Conservation (phyloP, 768 basidiomycete species). For the Mrakia blollopis region DNA sequence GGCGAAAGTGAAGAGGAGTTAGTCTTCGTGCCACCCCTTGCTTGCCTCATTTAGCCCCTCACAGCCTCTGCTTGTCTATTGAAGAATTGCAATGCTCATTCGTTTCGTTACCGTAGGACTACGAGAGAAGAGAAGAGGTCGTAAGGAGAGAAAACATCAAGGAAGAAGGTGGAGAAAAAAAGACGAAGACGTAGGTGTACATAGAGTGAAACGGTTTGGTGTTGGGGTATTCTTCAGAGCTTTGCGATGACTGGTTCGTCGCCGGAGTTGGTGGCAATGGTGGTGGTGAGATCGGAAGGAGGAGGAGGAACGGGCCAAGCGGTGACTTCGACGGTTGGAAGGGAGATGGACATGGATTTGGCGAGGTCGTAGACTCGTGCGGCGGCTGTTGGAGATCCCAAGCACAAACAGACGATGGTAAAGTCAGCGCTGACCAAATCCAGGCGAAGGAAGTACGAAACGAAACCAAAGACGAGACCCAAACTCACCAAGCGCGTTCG, state of each 20-base stretch:
- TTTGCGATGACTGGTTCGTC: not conserved
- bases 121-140: too few relatives aligned
- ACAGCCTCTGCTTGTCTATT: too few relatives aligned
- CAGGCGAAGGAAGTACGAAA: too few relatives aligned
- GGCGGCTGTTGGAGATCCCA: conserved; percentile 17
- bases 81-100: too few relatives aligned
- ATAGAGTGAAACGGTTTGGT: not conserved
- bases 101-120: too few relatives aligned
- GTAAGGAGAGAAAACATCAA: not conserved
- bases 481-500: conserved; percentile 19
- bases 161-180: not conserved
- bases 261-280: not conserved
- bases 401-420: too few relatives aligned
- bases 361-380: conserved; percentile 15
- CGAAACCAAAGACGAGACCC: too few relatives aligned
- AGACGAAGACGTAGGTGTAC: not conserved
- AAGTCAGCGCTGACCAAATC: too few relatives aligned
- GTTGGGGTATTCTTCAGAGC: not conserved
- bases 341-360: conserved; percentile 4
- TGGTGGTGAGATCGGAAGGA: not conserved
- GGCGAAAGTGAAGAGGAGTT: not conserved
- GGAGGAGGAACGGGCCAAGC: conserved; percentile 11
- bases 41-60: too few relatives aligned
- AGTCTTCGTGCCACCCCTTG: too few relatives aligned
- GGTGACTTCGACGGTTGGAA: conserved; percentile 5